A percentile compares a stretch with the other conserved stretches of the same genome.
Conservation (phyloP, 2,329 filamentous ascomycete genomes). For the Verticillium tricorpus region DNA sequence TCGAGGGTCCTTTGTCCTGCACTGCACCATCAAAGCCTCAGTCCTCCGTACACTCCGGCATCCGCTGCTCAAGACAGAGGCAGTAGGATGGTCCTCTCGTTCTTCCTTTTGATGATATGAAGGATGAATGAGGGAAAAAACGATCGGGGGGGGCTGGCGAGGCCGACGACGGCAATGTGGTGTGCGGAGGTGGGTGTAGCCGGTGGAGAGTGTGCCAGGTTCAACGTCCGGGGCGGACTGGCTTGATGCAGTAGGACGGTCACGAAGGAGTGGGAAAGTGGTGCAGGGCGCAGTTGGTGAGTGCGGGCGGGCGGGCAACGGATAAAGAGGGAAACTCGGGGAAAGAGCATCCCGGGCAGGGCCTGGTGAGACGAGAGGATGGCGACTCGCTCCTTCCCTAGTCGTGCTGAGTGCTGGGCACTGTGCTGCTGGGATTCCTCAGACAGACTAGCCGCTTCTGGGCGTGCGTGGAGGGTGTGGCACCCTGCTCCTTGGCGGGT, state of each 20-base stretch:
- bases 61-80: neutral
- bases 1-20: neutral
- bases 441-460: slow-evolving; percentile 4
- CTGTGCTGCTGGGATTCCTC: slow-evolving; percentile 1
- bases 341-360: neutral
- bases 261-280: slow-evolving; percentile 1
- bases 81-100: neutral
- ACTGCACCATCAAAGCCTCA: neutral
- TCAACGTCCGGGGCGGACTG: neutral
- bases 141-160: neutral
- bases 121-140: neutral
- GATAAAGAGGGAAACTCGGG: neutral
- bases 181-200: neutral
- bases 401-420: neutral
- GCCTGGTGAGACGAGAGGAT: neutral
- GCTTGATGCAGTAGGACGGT: neutral
- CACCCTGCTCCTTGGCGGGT: neutral
- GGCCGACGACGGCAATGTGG: neutral
- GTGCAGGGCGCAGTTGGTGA: neutral
- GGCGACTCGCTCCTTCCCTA: neutral
- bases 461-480: slow-evolving; percentile 1
- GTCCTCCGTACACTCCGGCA: neutral
- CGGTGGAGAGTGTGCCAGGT: neutral
- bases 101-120: neutral
- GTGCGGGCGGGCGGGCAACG: neutral